A percentile compares a stretch with the other conserved stretches of the same genome.
Conservation (phyloP, 176 grass and related monocot genomes). For the Cymbopogon citratus region DNA sequence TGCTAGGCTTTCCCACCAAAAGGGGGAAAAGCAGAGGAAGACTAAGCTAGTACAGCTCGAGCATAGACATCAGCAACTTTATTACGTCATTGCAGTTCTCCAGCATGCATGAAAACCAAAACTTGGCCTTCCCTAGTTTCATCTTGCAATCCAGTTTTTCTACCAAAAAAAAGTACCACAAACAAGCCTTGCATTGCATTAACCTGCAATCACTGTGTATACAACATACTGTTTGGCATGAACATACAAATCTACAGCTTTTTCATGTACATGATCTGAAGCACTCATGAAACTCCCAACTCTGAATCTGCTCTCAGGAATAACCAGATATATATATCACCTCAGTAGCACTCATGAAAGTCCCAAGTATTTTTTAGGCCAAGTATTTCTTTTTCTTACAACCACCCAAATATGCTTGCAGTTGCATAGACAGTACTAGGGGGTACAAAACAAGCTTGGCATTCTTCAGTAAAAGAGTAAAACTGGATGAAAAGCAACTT, state of each 20-base stretch:
- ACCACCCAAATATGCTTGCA: not conserved
- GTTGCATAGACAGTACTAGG: not conserved
- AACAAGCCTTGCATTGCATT: no score
- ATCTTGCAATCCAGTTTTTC: no score
- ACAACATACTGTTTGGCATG: not conserved
- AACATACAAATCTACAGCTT: not conserved
- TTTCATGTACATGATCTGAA: constrained; percentile 11
- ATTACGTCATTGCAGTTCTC: no score
- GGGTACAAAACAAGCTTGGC: not conserved
- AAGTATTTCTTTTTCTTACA: not conserved
- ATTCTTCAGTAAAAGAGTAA: not conserved
- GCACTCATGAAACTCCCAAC: not conserved
- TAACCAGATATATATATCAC: not conserved
- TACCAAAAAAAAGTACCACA: no score
- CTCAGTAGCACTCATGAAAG: constrained; percentile 3
- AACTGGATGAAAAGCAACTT: not conserved
- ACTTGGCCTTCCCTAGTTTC: no score
- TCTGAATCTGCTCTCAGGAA: constrained; percentile 14
- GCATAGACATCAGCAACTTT: no score
- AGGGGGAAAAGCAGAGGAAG: no score
- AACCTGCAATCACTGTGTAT: not conserved
- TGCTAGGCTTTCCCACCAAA: no score
- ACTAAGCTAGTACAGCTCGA: no score
- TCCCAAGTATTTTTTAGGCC: not conserved
- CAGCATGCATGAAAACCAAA: no score